These are phyloP conservation scores for Capronia americana DNA, from an alignment of 2,329 filamentous ascomycete species.

Conservation along the genomic window DNA sequence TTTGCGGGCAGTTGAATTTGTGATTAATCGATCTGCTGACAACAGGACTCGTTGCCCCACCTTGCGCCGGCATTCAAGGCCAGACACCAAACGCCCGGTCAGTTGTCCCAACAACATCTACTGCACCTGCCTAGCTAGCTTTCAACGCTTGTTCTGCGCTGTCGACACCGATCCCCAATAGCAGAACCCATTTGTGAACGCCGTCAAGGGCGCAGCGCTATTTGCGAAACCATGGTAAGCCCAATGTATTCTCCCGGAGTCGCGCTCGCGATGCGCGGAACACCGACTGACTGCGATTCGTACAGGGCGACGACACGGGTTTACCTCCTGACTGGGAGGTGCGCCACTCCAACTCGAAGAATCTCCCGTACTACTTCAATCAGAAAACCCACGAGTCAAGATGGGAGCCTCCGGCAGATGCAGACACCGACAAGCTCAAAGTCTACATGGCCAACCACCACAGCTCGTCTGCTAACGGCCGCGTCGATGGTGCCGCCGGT, in stretches of 20 bases:
- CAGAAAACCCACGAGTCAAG: constrained; percentile 81
- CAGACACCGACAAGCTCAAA: constrained; percentile 92
- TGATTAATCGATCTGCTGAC: constrained; percentile 18
- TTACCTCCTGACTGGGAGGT: constrained; percentile 91
- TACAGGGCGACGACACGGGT: constrained; percentile 66
- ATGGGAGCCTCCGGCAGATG: constrained; percentile 90
- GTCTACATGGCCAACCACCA: constrained; percentile 90
- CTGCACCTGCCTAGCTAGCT: neutral
- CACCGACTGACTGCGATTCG: constrained; percentile 5
- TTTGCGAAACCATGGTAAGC: constrained; percentile 29
- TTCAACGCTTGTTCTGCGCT: neutral
- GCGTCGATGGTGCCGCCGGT: constrained; percentile 47
- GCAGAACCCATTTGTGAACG: neutral
- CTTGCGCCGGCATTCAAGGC: constrained; percentile 1
- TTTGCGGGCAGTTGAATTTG: neutral
- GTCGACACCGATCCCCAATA: neutral
- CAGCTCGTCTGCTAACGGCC: constrained; percentile 60
- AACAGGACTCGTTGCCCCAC: constrained; percentile 22
- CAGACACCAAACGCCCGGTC: neutral
- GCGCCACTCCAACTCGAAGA: constrained; percentile 97
- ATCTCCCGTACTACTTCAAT: constrained; percentile 99
- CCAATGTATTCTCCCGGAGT: neutral
- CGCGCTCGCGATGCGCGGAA: constrained; percentile 2
- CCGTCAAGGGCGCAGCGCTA: neutral
- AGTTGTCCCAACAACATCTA: constrained; percentile 2